A percentile compares a stretch with the other conserved stretches of the same genome.
Conservation (phyloP, 306 rosid genomes). For the Malus domestica region ASM211411v1 NC_041791.1:9211501-9212000, state of each 20-base stretch:
- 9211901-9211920: too few species aligned
- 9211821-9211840: slow-evolving; percentile 2
- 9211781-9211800: background rate
- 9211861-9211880: too few species aligned
- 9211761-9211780: background rate
- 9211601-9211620: slow-evolving; percentile 6
- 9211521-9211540: slow-evolving; percentile 8
- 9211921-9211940: too few species aligned
- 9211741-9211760: background rate
- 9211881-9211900: too few species aligned
- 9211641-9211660: slow-evolving; percentile 3
- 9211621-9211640: slow-evolving; percentile 5
- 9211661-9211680: slow-evolving; percentile 6
- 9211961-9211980: too few species aligned
- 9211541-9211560: slow-evolving; percentile 12
- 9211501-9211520: slow-evolving; percentile 12
- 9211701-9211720: too few species aligned
- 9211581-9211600: background rate
- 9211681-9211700: background rate
- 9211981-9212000: too few species aligned
- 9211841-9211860: slow-evolving; percentile 6
- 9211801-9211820: slow-evolving; percentile 10
- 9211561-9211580: slow-evolving; percentile 10
- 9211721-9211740: too few species aligned
- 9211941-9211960: too few species aligned